Base-by-base conservation (phyloP, 2,329 filamentous ascomycete genomes). In the Penicillium nordicum region DNA sequence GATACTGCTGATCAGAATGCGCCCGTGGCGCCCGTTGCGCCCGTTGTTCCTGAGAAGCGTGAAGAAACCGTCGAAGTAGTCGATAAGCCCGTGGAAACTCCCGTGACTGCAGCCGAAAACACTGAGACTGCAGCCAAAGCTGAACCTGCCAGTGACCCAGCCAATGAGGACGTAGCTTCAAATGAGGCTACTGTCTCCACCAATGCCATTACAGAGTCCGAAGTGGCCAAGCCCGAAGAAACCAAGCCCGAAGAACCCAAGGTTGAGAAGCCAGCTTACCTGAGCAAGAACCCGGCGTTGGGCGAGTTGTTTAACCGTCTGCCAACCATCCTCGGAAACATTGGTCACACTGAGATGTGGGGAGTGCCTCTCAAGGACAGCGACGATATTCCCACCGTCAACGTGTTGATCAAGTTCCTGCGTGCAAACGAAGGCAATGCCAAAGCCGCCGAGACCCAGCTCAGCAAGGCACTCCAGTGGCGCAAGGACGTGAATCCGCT, bases 331-430 rank as follows among this genome's bases (percentile, higher is more conserved):
- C 74, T 86, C 57, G 75, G 78, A 47, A 78, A 80, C 57, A 77
- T 83, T 50, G 80, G 76, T 16, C 82, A 96, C 74, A 77, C 77
- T 50, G 92, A 97, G 79, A 89, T 97, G 82, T 97, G 92, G 85
- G 92, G 92, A 47, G 85, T 97, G 52, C 78, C 82, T 32, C 84
- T 97, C 43, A 70, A 73, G 57, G 67, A 71, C 54, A 67, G 65
- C 53, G 66, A 76, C 40, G 81, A 91, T 66, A 81, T 92, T 50
- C 89, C 89, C 53, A 92, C 89, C 46, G 87, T 89, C 70, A 87
- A 96, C 66, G 84, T 97, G 50, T 80, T 97, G 47, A 91, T 96
- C 72, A 97, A 97, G 79, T 97, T 92, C 77, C 84, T 97, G 54
- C 90, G 92, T 65, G 93, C 92, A 71, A 97, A 97, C 72, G 85